Base-by-base conservation (phyloP, 306 rosid genomes). In the Cicer arietinum region DNA sequence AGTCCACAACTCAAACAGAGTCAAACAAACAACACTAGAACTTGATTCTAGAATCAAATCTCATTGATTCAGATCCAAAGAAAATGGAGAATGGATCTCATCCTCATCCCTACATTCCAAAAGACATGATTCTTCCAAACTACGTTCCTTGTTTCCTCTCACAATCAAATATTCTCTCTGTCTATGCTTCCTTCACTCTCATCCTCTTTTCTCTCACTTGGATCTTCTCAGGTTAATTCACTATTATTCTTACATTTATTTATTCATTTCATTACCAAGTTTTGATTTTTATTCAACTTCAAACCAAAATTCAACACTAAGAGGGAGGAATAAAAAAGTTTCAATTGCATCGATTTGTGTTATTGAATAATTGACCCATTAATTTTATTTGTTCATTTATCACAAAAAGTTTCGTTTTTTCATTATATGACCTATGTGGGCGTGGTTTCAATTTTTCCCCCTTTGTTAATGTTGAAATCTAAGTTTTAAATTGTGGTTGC, bases 71-170 rank as follows among this genome's bases (percentile, higher is more conserved):
- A 16, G 22, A 63, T 63, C 67, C 1, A 2, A 67, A 50, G 40
- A 75, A 42, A 59, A 82, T 84, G 89, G 86, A 72, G 79, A 83
- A 75, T 78, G 79, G 68, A 56, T 88, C 88, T 52, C 45, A 35
- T 1, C 60, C 51, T 75, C 98, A 94, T 68, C 97, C 96, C 0
- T 94, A 94, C 44, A 63, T 79, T 2, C 97, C 99, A 2, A 73
- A 37, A 1, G 90, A 90, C 66, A 71, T 94, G 68, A 73, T 80
- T 42, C 87, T 92, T 1, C 92, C 90, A 0, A 96, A 77, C 20
- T 94, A 77, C 52, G 87, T 88, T 30, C 97, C 96, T 0, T 37
- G 75, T 40, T 74, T 46, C 8, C 96, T 92, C 76, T 76, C 96
- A 14, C 81, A 78, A 70, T 75, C 89, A 52, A 73, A 86, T 48